phyloP scores from a whole-genome alignment of 1,139 yeast genomes.

The Yamadazyma songkhlaensis region DNA sequence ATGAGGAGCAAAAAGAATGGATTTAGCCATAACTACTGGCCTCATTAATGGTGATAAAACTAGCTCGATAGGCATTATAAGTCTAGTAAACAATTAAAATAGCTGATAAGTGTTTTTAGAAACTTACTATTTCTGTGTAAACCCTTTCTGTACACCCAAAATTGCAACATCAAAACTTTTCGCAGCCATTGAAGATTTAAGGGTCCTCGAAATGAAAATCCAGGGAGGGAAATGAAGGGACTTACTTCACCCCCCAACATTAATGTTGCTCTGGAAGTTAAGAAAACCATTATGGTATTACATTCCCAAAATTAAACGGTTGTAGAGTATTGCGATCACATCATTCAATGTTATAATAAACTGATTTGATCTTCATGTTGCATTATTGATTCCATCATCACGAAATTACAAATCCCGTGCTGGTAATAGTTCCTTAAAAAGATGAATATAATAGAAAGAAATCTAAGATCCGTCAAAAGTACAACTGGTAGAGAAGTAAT shows the following conservation, averaged over 20 bases:
- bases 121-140: neutral
- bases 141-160: neutral
- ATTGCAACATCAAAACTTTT: neutral
- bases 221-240: no score
- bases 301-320: no score
- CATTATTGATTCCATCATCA: no score
- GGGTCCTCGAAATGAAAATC: neutral
- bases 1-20: slow-evolving; percentile 55
- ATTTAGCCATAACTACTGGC: slow-evolving; percentile 54
- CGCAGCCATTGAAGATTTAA: neutral
- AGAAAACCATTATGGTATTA: no score
- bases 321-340: neutral
- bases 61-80: slow-evolving; percentile 56
- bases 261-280: no score
- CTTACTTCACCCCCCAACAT: no score
- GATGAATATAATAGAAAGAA: no score
- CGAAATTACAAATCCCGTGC: no score
- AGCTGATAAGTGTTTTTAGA: neutral
- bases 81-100: neutral
- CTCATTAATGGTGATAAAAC: slow-evolving; percentile 57
- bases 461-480: no score
- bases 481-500: no score
- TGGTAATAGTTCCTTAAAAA: no score
- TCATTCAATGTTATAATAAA: neutral
- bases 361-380: no score